These are phyloP conservation scores for Delonix regia DNA, from an alignment of 306 rosid species.

Conservation along the genomic window DNA sequence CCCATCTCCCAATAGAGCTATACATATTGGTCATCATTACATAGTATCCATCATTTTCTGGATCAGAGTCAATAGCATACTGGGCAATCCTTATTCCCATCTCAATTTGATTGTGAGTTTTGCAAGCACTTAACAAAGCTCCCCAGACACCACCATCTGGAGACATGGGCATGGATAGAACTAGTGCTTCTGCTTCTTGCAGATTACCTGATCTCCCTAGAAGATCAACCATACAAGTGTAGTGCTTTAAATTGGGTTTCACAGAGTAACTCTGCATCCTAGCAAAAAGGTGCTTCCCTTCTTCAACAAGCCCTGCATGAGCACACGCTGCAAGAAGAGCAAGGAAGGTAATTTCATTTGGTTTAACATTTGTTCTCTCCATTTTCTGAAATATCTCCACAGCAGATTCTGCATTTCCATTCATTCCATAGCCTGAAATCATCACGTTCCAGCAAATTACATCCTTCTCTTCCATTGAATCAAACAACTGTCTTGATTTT, in stretches of 20 bases:
- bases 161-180: constrained; percentile 73
- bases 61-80: constrained; percentile 69
- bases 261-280: constrained; percentile 57
- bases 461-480: constrained; percentile 69
- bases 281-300: constrained; percentile 62
- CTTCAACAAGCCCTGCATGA: constrained; percentile 69
- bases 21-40: constrained; percentile 69
- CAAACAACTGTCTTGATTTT: constrained; percentile 58
- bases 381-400: constrained; percentile 58
- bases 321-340: constrained; percentile 76
- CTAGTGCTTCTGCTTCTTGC: constrained; percentile 71
- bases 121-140: constrained; percentile 74
- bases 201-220: constrained; percentile 73
- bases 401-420: constrained; percentile 67
- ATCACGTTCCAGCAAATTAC: constrained; percentile 70
- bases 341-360: constrained; percentile 71
- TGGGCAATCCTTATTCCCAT: constrained; percentile 67
- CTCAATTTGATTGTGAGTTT: constrained; percentile 62
- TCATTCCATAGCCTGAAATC: constrained; percentile 77
- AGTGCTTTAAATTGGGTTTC: constrained; percentile 72
- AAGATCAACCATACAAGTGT: constrained; percentile 86
- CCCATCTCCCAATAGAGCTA: constrained; percentile 77
- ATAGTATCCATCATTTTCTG: constrained; percentile 76
- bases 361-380: constrained; percentile 67
- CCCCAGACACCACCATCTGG: constrained; percentile 85